Conservation (phyloP, 208 protist species). For the Acanthamoeba lugdunensis region DNA sequence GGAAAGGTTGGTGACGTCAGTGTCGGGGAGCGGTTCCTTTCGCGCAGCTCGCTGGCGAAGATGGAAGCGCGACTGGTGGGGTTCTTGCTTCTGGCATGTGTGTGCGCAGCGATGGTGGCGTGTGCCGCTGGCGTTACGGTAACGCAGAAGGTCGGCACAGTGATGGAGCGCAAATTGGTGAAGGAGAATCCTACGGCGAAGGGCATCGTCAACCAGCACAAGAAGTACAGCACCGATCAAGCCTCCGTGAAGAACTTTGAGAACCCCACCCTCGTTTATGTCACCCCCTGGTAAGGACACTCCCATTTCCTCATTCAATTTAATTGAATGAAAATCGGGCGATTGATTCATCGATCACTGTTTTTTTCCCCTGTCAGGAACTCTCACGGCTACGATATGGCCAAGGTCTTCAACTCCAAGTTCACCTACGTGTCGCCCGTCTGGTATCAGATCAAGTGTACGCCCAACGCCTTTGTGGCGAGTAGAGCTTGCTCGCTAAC, state of each 20-base stretch:
- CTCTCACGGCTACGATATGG: constrained; percentile 49
- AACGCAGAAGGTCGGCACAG: background rate
- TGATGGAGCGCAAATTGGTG: constrained; percentile 36
- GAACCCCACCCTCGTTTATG: constrained; percentile 65
- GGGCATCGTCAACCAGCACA: constrained; percentile 59
- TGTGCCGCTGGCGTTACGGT: background rate
- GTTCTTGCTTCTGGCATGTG: background rate
- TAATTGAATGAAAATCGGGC: background rate
- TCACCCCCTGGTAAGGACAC: constrained; percentile 65
- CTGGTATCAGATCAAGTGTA: constrained; percentile 66
- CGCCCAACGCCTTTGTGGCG: background rate
- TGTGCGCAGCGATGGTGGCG: background rate
- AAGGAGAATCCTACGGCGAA: background rate
- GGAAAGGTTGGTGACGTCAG: too few species aligned
- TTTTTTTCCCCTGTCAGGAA: background rate
- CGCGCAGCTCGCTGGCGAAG: background rate
- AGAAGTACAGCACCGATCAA: constrained; percentile 11
- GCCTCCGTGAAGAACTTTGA: constrained; percentile 43
- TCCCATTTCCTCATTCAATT: background rate
- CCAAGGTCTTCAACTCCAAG: constrained; percentile 57
- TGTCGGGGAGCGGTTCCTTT: too few species aligned
- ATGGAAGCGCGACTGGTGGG: background rate
- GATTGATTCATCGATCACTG: background rate
- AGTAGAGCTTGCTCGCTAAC: background rate
- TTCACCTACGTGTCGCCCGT: constrained; percentile 67